Base-by-base conservation (phyloP, 2,329 filamentous ascomycete genomes). In the Hypomyces perniciosus region DNA sequence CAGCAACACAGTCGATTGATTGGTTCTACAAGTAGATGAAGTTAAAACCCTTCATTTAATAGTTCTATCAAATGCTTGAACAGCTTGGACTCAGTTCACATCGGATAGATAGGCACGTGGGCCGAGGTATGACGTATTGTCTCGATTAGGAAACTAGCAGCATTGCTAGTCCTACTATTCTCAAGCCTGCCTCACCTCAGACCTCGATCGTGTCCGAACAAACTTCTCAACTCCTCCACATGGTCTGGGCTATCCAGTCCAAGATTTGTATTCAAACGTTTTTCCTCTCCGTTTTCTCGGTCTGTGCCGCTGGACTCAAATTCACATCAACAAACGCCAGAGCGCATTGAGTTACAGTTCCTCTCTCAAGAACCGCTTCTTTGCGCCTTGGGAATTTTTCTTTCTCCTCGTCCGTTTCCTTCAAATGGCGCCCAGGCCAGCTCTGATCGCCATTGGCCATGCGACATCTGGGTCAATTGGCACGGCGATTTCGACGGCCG, bases 381-480 rank as follows among this genome's bases (percentile, higher is more conserved):
- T n/a, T n/a, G 5, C 12, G 5, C 39, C 13, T 42, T 42, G 13
- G n/a, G 7, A 28, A 26, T 27, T 28, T 42, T 27, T 27, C 26
- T 29, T 44, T 12, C 27, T 27, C 13, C 12, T 44, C 10, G 9
- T 9, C 31, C 42, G 29, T 34, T 37, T 45, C 30, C 53, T 57
- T 58, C 56, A 44, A 13, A 67, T 66, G 66, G 55, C 57, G 53
- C 74, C 62, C 30, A 60, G 59, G 34, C 61, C 63, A 41, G 66
- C 62, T 27, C 78, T 93, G 4, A 86, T 88, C 45, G 88, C 89
- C 33, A 73, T 95, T 7, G 86, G 88, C 41, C 90, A 95, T 72
- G 90, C 88, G 48, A 68, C 88, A 31, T 90, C 90, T 4, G 90
- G 90, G 46, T 86, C 88, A 5, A 73, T 84, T 0, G 90, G 89